These are phyloP conservation scores for Linnemannia elongata DNA, from an alignment of 192 early-diverging fungal species.

Conservation along the genomic window DNA sequence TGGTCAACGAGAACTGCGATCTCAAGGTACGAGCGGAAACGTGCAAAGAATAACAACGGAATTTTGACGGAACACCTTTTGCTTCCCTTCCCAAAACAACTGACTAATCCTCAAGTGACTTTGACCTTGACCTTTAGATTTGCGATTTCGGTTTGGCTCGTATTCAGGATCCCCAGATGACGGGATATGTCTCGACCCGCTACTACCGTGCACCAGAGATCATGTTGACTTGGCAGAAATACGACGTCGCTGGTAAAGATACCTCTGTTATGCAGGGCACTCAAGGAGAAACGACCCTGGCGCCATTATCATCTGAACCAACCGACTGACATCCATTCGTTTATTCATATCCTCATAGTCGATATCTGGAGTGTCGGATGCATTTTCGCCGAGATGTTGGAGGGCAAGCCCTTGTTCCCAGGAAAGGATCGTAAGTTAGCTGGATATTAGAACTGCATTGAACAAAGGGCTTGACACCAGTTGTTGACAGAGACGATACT, in stretches of 20 bases:
- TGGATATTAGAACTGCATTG: background rate
- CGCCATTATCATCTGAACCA: background rate
- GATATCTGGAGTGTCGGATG: slow-evolving; percentile 97
- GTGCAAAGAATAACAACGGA: too few relatives aligned
- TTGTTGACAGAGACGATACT: background rate
- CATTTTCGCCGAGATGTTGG: slow-evolving; percentile 97
- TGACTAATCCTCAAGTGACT: background rate
- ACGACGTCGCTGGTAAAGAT: slow-evolving; percentile 83
- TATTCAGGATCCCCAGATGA: slow-evolving; percentile 94
- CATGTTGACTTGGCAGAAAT: slow-evolving; percentile 98
- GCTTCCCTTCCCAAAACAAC: background rate
- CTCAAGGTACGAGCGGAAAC: slow-evolving; percentile 70
- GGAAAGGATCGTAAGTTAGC: slow-evolving; percentile 87
- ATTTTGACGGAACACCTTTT: background rate
- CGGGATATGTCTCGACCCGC: slow-evolving; percentile 96
- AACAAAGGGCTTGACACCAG: background rate
- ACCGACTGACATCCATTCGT: background rate
- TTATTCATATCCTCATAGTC: slow-evolving; percentile 56
- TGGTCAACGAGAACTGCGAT: slow-evolving; percentile 98
- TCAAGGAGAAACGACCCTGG: background rate
- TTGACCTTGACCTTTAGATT: slow-evolving; percentile 64
- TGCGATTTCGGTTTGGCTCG: slow-evolving; percentile 97
- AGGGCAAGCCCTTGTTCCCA: slow-evolving; percentile 94
- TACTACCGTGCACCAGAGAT: slow-evolving; percentile 99
- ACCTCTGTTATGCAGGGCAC: background rate